Evolutionary conservation across 768 basidiomycete species (phyloP).

Genomic region (Gautieria morchelliformis): DNA sequence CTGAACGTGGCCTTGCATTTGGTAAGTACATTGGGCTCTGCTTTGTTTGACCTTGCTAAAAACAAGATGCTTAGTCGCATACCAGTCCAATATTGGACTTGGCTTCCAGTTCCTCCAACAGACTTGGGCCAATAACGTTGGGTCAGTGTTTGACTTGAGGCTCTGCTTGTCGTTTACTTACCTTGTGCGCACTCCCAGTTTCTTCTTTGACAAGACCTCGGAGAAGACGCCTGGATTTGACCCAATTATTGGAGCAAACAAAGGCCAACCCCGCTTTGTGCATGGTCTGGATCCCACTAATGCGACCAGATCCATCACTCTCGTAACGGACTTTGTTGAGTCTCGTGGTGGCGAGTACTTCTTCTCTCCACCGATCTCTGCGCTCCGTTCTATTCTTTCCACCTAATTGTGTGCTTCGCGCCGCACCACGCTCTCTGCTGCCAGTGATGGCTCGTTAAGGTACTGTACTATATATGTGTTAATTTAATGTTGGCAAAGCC

Average conservation of each 20-base stretch:
- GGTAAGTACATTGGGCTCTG: conserved; percentile 13
- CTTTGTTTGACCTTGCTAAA: neutral
- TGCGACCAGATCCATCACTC: conserved; percentile 1
- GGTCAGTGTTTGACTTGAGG: conserved; percentile 2
- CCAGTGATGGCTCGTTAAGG: no score
- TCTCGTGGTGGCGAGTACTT: conserved; percentile 46
- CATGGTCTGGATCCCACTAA: neutral
- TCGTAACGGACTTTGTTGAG: conserved; percentile 27
- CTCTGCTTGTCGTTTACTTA: neutral
- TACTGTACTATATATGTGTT: no score
- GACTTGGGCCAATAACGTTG: conserved; percentile 6
- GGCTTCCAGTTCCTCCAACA: conserved; percentile 27
- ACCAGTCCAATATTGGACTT: conserved; percentile 22
- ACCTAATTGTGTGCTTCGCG: neutral
- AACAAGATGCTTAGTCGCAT: conserved; percentile 17
- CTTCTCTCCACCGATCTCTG: conserved; percentile 40
- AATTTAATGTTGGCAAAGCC: no score
- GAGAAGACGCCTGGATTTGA: conserved; percentile 31
- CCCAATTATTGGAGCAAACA: conserved; percentile 31
- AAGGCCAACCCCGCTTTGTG: neutral
- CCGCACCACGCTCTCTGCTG: no score
- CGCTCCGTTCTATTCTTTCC: conserved; percentile 17
- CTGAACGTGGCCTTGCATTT: conserved; percentile 43
- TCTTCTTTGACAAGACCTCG: conserved; percentile 18
- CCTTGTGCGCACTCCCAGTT: conserved; percentile 19